A percentile compares a stretch with the other conserved stretches of the same genome.
phyloP scores from a whole-genome alignment of 2,329 filamentous ascomycete species.

The Mariannaea elegans region DNA sequence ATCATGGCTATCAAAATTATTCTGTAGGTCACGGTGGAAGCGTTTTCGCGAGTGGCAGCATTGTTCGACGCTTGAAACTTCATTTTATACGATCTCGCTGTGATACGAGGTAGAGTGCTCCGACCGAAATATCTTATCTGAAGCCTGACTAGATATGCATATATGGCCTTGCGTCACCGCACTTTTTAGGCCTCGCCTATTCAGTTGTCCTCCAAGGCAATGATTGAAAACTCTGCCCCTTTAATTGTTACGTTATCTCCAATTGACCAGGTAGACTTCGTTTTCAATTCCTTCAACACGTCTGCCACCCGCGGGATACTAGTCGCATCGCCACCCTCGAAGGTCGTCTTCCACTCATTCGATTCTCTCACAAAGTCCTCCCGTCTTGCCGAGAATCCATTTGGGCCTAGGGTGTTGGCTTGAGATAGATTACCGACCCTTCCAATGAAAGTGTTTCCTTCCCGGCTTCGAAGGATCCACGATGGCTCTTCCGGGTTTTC shows the following conservation, averaged over 20 bases:
- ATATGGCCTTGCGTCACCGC: too few relatives aligned
- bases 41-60: too few relatives aligned
- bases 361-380: not conserved
- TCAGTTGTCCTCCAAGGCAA: constrained; percentile 3
- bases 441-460: constrained; percentile 29
- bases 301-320: not conserved
- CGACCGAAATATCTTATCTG: too few relatives aligned
- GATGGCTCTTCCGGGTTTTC: constrained; percentile 11
- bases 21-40: too few relatives aligned
- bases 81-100: too few relatives aligned
- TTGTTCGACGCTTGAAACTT: too few relatives aligned
- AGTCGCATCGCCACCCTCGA: not conserved
- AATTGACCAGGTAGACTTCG: not conserved
- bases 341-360: not conserved
- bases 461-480: constrained; percentile 33
- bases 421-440: constrained; percentile 28
- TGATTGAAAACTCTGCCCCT: not conserved
- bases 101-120: too few relatives aligned
- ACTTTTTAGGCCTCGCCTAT: not conserved
- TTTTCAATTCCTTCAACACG: not conserved
- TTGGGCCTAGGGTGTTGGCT: not conserved
- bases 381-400: constrained; percentile 6
- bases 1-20: constrained; percentile 42
- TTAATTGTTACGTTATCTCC: not conserved
- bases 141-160: too few relatives aligned